Percentiles rank a stretch among this genome's conserved stretches.
phyloP scores from a whole-genome alignment of 495 filamentous ascomycete species.

The Clavariopsis aquatica region DNA sequence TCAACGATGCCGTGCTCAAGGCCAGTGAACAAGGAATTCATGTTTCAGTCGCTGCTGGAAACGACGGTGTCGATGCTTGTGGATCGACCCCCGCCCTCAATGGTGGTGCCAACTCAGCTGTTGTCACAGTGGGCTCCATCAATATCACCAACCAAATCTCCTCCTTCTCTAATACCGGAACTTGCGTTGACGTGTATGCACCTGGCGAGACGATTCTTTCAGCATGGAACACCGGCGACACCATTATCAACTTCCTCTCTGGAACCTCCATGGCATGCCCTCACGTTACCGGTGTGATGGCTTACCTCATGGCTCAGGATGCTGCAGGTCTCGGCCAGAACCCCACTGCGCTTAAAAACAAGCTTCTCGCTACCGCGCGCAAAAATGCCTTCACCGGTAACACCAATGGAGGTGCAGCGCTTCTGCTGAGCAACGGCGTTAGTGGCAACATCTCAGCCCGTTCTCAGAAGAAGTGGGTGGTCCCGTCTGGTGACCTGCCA shows the following conservation, averaged over 20 bases:
- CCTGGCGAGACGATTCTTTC: slow-evolving; percentile 47
- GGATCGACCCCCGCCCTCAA: slow-evolving; percentile 38
- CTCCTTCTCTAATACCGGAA: slow-evolving; percentile 48
- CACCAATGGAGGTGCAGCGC: slow-evolving; percentile 25
- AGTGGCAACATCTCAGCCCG: slow-evolving; percentile 14
- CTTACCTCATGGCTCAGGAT: slow-evolving; percentile 47
- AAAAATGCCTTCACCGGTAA: slow-evolving; percentile 16
- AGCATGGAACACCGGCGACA: slow-evolving; percentile 43
- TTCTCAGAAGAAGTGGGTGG: slow-evolving; percentile 18
- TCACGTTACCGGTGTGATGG: slow-evolving; percentile 56
- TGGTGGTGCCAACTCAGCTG: slow-evolving; percentile 44
- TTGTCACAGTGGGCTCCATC: slow-evolving; percentile 46
- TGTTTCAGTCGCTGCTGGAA: slow-evolving; percentile 48
- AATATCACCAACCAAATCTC: slow-evolving; percentile 41
- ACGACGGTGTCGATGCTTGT: slow-evolving; percentile 44
- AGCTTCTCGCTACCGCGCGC: slow-evolving; percentile 39
- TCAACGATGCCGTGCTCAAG: slow-evolving; percentile 42
- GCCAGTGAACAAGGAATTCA: slow-evolving; percentile 45
- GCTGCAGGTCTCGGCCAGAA: slow-evolving; percentile 38
- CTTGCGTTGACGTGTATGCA: slow-evolving; percentile 50
- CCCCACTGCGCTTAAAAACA: slow-evolving; percentile 49
- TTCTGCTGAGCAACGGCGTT: slow-evolving; percentile 44
- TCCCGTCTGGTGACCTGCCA: background rate
- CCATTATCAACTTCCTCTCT: slow-evolving; percentile 40
- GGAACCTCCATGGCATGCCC: slow-evolving; percentile 52